A percentile compares a stretch with the other conserved stretches of the same genome.
These are phyloP conservation scores for Xylariaceae sp. DNA, from an alignment of 2,329 filamentous ascomycete genomes.

Conservation along the genomic window DNA sequence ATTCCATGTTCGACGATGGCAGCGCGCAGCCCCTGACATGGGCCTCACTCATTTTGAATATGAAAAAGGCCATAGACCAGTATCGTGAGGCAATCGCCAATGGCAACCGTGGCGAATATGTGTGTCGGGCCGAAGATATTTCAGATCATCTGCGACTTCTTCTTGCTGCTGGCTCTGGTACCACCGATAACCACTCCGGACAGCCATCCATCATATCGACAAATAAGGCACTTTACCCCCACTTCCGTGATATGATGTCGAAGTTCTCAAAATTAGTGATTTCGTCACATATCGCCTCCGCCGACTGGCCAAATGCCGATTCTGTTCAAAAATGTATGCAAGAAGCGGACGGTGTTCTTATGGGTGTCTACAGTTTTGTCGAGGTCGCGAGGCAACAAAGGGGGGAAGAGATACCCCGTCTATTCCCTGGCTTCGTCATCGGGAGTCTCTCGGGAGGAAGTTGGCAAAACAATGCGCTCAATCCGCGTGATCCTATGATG, in stretches of 20 bases:
- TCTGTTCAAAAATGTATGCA: constrained; percentile 92
- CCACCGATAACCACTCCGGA: constrained; percentile 96
- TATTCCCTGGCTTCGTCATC: constrained; percentile 88
- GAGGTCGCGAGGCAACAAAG: constrained; percentile 90
- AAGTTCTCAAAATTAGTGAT: constrained; percentile 99
- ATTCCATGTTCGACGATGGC: constrained; percentile 89
- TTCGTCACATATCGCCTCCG: constrained; percentile 93
- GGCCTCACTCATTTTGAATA: constrained; percentile 85
- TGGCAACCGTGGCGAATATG: constrained; percentile 81
- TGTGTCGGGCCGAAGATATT: constrained; percentile 92
- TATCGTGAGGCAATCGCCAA: constrained; percentile 87
- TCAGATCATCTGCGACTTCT: constrained; percentile 91
- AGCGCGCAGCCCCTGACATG: constrained; percentile 75
- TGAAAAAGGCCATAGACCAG: constrained; percentile 82
- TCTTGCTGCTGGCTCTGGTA: constrained; percentile 91
- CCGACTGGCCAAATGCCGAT: constrained; percentile 91
- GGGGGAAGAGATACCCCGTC: constrained; percentile 86
- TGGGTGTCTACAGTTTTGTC: constrained; percentile 93
- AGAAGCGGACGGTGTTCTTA: constrained; percentile 92
- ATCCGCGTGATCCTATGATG: constrained; percentile 63
- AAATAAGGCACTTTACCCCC: constrained; percentile 93
- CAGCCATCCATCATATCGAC: constrained; percentile 99
- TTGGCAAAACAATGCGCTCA: constrained; percentile 71
- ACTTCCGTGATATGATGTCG: constrained; percentile 99
- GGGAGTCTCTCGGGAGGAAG: constrained; percentile 78